Percentiles rank a stretch among this genome's conserved stretches.
Evolutionary conservation across 2,329 filamentous ascomycete species (phyloP).

Genomic region (Tolypocladium ovalisporum): DNA sequence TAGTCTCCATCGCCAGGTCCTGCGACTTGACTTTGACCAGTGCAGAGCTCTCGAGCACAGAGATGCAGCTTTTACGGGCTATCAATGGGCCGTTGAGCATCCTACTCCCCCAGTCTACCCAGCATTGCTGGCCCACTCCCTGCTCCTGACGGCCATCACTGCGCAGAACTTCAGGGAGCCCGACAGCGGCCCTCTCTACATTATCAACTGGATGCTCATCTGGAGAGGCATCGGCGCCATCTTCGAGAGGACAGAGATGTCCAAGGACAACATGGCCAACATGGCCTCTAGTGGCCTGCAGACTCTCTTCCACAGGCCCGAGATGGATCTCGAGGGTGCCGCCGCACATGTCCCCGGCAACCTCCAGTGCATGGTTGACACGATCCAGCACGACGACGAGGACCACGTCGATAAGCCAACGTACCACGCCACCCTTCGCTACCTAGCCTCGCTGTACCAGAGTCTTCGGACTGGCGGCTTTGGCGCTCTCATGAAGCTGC

Average conservation of each 20-base stretch:
- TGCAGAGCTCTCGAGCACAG: constrained; percentile 31
- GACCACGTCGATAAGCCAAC: constrained; percentile 26
- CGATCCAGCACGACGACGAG: constrained; percentile 28
- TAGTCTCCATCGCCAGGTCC: constrained; percentile 34
- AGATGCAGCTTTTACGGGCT: constrained; percentile 38
- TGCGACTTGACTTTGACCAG: constrained; percentile 26
- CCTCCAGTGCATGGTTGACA: constrained; percentile 37
- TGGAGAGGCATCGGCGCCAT: constrained; percentile 43
- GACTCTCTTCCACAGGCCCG: constrained; percentile 36
- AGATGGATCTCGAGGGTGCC: constrained; percentile 32
- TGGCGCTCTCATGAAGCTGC: constrained; percentile 31
- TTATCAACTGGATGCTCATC: constrained; percentile 45
- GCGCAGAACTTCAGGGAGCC: constrained; percentile 40
- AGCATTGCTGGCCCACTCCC: constrained; percentile 39
- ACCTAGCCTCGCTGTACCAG: constrained; percentile 39
- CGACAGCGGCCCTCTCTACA: constrained; percentile 32
- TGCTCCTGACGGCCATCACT: constrained; percentile 39
- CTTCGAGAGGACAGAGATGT: constrained; percentile 21
- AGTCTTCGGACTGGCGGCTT: constrained; percentile 32
- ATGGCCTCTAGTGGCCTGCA: constrained; percentile 31
- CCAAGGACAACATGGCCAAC: constrained; percentile 1
- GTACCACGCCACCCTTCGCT: constrained; percentile 37
- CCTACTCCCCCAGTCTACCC: constrained; percentile 34
- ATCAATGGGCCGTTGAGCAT: constrained; percentile 37
- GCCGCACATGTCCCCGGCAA: constrained; percentile 31